Evolutionary conservation across 2,329 filamentous ascomycete species (phyloP), one percentile per base, ranked within the genome.

Genomic region (Fusarium sp.): DNA sequence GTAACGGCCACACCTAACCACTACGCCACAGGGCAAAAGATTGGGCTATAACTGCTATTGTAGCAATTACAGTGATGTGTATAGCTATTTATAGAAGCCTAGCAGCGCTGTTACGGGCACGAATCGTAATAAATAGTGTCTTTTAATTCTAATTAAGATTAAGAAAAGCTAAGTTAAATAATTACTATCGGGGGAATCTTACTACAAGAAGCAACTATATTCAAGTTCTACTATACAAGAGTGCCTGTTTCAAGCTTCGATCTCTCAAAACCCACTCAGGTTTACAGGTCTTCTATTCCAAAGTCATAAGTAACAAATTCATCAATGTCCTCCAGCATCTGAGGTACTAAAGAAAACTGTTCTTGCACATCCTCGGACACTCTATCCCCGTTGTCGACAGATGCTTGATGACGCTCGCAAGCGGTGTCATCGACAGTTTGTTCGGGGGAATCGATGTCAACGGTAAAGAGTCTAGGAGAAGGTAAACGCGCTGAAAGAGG

Each of bases 191-290:
- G 32, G 3, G 14, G 32, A 15, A 34, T 34, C 14, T 34, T 34
- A 34, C 6, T 34, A 15, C 6, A 34, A 44, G 3, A 24, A 18
- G 24, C 5, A 12, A 30, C 3, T 30, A 12, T 8, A 47, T 47
- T 7, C 3, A 26, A 26, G 18, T 26, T 45, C 8, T n/a, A 50
- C 10, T 17, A n/a, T 11, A 17, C 15, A 32, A n/a, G 4, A 50
- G 20, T 10, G n/a, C 17, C 9, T 1, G 14, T 2, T 2, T 36
- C 18, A 8, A 36, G 8, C 10, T 51, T 10, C 20, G 22, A 24
- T 10, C 26, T n/a, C 10, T 30, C 1, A 8, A 59, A 38, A 8
- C 28, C 5, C 0, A 38, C 12, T 1, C 11, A 1, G 8, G 12
- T 4, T 36, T 51, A 2, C 9, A 59, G 7, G 14, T 39, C 15